Evolutionary conservation across 495 filamentous ascomycete species (phyloP).

Genomic region (Cairneyella variabilis): DNA sequence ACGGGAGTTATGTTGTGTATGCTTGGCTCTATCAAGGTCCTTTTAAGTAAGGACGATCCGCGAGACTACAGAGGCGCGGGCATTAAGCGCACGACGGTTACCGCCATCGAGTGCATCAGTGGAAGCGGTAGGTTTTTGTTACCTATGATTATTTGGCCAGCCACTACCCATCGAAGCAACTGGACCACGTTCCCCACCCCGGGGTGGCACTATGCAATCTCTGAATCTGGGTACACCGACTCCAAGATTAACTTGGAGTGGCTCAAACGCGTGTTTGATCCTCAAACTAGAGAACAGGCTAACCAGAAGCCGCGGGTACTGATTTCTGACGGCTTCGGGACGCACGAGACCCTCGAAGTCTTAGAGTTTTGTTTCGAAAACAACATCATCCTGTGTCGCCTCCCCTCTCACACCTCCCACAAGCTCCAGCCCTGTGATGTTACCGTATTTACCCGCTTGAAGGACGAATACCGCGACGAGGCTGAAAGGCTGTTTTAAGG

Average conservation of each 20-base stretch:
- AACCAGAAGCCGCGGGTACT: background rate
- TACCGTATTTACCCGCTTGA: background rate
- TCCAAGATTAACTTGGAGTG: background rate
- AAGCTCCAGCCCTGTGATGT: no score
- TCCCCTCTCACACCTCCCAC: background rate
- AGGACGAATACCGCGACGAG: background rate
- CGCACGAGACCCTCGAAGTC: background rate
- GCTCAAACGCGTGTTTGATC: background rate
- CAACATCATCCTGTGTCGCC: no score
- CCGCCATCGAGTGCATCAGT: slow-evolving; percentile 33
- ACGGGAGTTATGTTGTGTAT: slow-evolving; percentile 33
- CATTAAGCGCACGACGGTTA: slow-evolving; percentile 26
- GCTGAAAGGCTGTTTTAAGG: background rate
- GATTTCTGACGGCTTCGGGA: slow-evolving; percentile 24
- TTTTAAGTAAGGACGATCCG: slow-evolving; percentile 31
- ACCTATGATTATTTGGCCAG: slow-evolving; percentile 35
- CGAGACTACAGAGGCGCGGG: slow-evolving; percentile 18
- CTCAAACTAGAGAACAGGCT: background rate
- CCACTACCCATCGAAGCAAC: slow-evolving; percentile 31
- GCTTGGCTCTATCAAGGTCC: slow-evolving; percentile 35
- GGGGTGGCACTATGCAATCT: slow-evolving; percentile 25
- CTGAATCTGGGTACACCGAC: background rate
- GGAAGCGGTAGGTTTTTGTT: slow-evolving; percentile 18
- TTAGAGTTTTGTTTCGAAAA: background rate
- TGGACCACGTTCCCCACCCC: slow-evolving; percentile 33